Conservation (phyloP, 805 yeast genomes). For the Kodamaea neixiangensis region DNA sequence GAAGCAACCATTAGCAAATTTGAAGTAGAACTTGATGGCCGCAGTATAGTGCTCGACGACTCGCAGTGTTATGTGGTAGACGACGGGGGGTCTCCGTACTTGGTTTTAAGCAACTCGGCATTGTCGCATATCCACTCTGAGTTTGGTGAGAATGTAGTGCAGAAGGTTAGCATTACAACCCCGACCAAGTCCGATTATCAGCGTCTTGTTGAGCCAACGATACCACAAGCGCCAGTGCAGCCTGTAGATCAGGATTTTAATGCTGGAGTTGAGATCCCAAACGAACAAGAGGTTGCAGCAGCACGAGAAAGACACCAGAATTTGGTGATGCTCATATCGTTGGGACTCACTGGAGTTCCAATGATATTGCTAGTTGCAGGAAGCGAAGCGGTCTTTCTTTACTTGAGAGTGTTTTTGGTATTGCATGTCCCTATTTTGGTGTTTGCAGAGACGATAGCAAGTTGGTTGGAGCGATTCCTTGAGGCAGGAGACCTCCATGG, state of each 20-base stretch:
- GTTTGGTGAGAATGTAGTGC: slow-evolving; percentile 5
- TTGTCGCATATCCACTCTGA: slow-evolving; percentile 24
- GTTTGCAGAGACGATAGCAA: neutral
- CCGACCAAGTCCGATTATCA: neutral
- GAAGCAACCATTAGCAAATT: neutral
- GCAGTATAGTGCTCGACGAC: slow-evolving; percentile 22
- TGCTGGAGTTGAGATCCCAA: neutral
- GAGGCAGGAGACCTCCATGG: neutral
- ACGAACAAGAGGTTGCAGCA: neutral
- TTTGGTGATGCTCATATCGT: neutral
- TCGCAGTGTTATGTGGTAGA: slow-evolving; percentile 48
- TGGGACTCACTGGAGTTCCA: slow-evolving; percentile 2
- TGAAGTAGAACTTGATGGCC: neutral
- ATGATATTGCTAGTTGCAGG: neutral
- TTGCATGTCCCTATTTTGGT: slow-evolving; percentile 2
- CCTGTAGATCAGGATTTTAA: neutral
- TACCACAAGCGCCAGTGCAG: too few species aligned
- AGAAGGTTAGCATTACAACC: neutral
- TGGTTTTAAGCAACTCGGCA: slow-evolving; percentile 41
- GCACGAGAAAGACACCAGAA: slow-evolving; percentile 3
- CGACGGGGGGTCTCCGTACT: slow-evolving; percentile 35
- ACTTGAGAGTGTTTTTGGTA: neutral
- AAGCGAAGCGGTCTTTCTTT: neutral
- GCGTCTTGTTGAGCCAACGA: neutral
- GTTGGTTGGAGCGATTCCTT: neutral